These are phyloP conservation scores for Themeda triandra DNA, from an alignment of 176 grass and related monocot species.

Conservation along the genomic window DNA sequence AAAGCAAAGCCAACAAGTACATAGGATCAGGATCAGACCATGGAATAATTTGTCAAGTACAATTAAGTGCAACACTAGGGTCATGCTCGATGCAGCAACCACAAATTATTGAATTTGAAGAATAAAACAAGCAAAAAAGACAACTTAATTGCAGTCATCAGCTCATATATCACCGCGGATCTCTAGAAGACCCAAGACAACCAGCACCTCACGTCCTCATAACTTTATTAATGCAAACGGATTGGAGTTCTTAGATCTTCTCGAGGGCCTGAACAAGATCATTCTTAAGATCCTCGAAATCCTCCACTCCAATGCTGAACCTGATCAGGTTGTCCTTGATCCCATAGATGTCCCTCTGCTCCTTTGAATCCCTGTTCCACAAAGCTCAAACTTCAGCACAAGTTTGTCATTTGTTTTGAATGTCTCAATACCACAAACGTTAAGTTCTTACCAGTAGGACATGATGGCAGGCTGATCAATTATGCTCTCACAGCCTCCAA, in stretches of 20 bases:
- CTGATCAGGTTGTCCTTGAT: slow-evolving; percentile 98
- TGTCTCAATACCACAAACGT: not conserved
- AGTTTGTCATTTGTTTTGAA: not conserved
- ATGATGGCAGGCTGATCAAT: slow-evolving; percentile 97
- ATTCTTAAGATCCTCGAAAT: slow-evolving; percentile 85
- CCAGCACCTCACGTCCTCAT: not conserved
- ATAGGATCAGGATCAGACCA: not conserved
- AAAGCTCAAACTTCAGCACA: not conserved
- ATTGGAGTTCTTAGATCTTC: slow-evolving; percentile 57
- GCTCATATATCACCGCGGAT: not conserved
- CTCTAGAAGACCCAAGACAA: not conserved
- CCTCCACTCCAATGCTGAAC: slow-evolving; percentile 97
- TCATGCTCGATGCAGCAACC: not conserved
- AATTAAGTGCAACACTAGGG: not conserved
- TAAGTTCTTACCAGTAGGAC: slow-evolving; percentile 85
- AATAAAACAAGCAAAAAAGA: not conserved
- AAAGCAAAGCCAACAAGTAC: not conserved
- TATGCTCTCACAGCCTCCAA: slow-evolving; percentile 97
- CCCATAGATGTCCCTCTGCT: slow-evolving; percentile 78
- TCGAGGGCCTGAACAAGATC: slow-evolving; percentile 83
- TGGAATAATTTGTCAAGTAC: not conserved
- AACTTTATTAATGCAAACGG: not conserved
- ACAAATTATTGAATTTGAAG: not conserved
- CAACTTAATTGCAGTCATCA: slow-evolving; percentile 25
- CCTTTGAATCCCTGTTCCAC: slow-evolving; percentile 71